These are phyloP conservation scores for Cercophora scortea DNA, from an alignment of 495 filamentous ascomycete genomes.

Conservation along the genomic window DNA sequence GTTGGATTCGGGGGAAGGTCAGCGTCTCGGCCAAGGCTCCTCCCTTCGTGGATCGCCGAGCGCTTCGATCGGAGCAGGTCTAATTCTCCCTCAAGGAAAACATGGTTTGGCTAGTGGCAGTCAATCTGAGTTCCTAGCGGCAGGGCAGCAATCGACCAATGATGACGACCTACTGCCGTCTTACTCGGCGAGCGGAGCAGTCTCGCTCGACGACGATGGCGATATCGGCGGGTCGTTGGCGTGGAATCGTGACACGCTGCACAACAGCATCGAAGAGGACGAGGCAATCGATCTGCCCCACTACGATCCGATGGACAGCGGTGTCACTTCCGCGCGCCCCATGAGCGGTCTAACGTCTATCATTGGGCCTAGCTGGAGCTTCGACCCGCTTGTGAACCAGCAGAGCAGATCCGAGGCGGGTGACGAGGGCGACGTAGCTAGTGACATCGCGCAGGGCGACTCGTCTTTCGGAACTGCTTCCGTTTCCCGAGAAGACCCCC, in stretches of 20 bases:
- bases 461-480: slow-evolving; percentile 11
- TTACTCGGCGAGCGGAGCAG: slow-evolving; percentile 7
- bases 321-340: background rate
- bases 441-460: slow-evolving; percentile 31
- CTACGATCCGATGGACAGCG: slow-evolving; percentile 3
- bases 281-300: slow-evolving; percentile 19
- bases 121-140: background rate
- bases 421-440: slow-evolving; percentile 23
- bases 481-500: background rate
- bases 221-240: slow-evolving; percentile 3
- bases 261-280: slow-evolving; percentile 32
- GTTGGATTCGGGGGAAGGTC: slow-evolving; percentile 69
- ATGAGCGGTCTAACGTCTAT: background rate
- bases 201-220: slow-evolving; percentile 7
- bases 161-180: slow-evolving; percentile 11
- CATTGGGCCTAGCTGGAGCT: background rate
- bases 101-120: slow-evolving; percentile 42
- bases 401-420: too few species aligned
- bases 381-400: too few species aligned
- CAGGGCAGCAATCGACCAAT: background rate
- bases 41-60: slow-evolving; percentile 81
- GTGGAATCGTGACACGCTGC: slow-evolving; percentile 15
- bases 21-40: slow-evolving; percentile 73
- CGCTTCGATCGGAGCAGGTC: slow-evolving; percentile 68
- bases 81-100: slow-evolving; percentile 59